Evolutionary conservation across 2,329 filamentous ascomycete species (phyloP).

Genomic region (Fusarium subtropicale): DNA sequence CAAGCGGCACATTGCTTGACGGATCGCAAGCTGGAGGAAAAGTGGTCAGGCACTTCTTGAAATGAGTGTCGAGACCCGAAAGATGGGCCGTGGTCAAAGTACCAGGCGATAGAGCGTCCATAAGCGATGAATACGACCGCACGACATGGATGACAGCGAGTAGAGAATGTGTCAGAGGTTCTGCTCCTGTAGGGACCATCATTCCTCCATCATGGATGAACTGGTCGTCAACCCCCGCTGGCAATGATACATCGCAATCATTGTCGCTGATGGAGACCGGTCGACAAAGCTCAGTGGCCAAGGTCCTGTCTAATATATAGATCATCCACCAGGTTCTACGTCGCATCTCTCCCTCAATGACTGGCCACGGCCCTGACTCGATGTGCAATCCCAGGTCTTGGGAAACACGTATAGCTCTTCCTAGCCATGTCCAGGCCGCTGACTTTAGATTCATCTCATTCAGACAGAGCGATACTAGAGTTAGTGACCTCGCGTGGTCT

Average conservation of each 20-base stretch:
- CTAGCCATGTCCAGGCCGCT: conserved; percentile 87
- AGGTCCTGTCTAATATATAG: conserved; percentile 86
- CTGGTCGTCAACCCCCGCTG: conserved; percentile 83
- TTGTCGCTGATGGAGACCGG: conserved; percentile 86
- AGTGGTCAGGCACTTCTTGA: conserved; percentile 76
- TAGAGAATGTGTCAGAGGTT: conserved; percentile 75
- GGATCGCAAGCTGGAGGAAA: conserved; percentile 82
- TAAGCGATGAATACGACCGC: conserved; percentile 79
- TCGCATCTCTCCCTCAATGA: conserved; percentile 86
- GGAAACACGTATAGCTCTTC: conserved; percentile 79
- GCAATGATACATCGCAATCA: conserved; percentile 87
- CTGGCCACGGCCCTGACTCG: conserved; percentile 78
- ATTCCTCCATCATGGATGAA: conserved; percentile 72
- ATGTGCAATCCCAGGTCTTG: conserved; percentile 86
- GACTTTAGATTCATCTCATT: conserved; percentile 89
- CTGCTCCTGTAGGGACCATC: conserved; percentile 62
- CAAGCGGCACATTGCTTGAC: conserved; percentile 72
- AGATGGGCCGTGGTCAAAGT: conserved; percentile 75
- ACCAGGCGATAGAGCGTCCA: conserved; percentile 75
- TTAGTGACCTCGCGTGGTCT: conserved; percentile 77
- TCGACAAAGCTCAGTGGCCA: conserved; percentile 83
- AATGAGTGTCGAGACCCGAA: conserved; percentile 83
- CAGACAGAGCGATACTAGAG: conserved; percentile 82
- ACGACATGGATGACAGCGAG: conserved; percentile 85
- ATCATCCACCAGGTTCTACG: conserved; percentile 93